A percentile compares a stretch with the other conserved stretches of the same genome.
Evolutionary conservation across 225 moss, liverwort and hornwort genomes (phyloP).

Genomic region (Ulota crispa): DNA sequence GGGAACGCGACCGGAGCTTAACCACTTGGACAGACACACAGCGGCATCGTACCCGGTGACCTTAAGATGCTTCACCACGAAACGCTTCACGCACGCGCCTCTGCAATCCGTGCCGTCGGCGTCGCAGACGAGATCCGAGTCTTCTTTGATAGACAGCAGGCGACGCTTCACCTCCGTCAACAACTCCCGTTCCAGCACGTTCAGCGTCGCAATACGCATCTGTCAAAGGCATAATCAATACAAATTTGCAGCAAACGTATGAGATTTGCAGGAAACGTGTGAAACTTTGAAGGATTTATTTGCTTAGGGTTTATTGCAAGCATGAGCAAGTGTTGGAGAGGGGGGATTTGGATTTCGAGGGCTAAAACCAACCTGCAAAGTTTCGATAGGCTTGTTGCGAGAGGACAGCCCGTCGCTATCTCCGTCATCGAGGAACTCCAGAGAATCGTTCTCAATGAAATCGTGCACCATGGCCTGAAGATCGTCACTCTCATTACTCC

Average conservation of each 20-base stretch:
- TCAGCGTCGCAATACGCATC: constrained; percentile 53
- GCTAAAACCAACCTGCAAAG: constrained; percentile 54
- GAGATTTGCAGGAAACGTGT: too few species aligned
- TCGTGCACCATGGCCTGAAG: constrained; percentile 89
- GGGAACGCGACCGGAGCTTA: constrained; percentile 60
- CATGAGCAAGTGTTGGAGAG: neutral
- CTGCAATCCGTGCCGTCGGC: constrained; percentile 54
- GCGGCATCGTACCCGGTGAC: constrained; percentile 55
- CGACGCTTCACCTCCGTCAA: constrained; percentile 52
- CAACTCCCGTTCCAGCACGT: constrained; percentile 55
- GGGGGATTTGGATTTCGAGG: neutral
- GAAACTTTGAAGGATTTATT: neutral
- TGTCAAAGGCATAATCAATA: constrained; percentile 13
- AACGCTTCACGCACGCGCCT: constrained; percentile 66
- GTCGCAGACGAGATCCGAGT: constrained; percentile 60
- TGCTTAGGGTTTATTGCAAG: too few species aligned
- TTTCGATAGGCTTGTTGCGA: constrained; percentile 51
- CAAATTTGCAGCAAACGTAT: too few species aligned
- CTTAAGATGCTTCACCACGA: constrained; percentile 62
- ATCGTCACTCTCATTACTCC: constrained; percentile 80
- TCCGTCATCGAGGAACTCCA: constrained; percentile 44
- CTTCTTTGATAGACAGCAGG: constrained; percentile 61
- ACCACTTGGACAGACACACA: constrained; percentile 70
- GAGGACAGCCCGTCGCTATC: constrained; percentile 56
- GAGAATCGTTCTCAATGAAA: constrained; percentile 74